phyloP scores from a whole-genome alignment of 768 basidiomycete species.

The Tylopilus rubrobrunneus region DNA sequence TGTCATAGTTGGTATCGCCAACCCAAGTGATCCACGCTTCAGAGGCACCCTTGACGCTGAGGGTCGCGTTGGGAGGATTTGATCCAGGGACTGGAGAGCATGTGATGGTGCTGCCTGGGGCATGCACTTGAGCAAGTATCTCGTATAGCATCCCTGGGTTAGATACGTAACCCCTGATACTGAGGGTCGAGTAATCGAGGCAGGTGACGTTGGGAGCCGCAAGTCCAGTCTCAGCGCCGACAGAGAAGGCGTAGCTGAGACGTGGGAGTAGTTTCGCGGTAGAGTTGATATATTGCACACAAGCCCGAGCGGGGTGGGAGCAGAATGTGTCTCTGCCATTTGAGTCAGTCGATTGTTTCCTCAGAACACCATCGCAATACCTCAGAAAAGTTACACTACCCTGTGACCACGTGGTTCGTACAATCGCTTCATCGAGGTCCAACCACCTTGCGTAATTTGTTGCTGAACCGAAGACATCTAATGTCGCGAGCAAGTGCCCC shows the following conservation, averaged over 20 bases:
- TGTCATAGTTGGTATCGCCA: constrained; percentile 68
- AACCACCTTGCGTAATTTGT: constrained; percentile 60
- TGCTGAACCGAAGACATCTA: constrained; percentile 35
- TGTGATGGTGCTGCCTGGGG: constrained; percentile 28
- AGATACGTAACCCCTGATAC: constrained; percentile 46
- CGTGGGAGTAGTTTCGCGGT: constrained; percentile 31
- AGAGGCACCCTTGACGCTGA: constrained; percentile 43
- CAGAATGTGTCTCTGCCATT: constrained; percentile 54
- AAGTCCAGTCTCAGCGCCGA: constrained; percentile 42
- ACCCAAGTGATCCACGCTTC: constrained; percentile 70
- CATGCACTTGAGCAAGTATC: constrained; percentile 47
- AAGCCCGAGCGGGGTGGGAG: constrained; percentile 59
- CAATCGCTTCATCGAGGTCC: constrained; percentile 60
- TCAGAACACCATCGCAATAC: constrained; percentile 29
- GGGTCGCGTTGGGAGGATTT: constrained; percentile 40
- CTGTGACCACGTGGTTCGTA: constrained; percentile 60
- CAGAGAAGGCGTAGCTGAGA: constrained; percentile 47
- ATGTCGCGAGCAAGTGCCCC: constrained; percentile 52
- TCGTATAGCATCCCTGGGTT: constrained; percentile 70
- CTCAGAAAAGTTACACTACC: constrained; percentile 43
- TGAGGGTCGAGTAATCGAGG: constrained; percentile 49
- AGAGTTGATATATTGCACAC: constrained; percentile 52
- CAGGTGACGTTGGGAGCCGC: constrained; percentile 61
- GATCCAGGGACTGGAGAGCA: constrained; percentile 32
- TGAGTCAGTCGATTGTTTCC: neutral